Evolutionary conservation across 306 rosid genomes (phyloP).

Genomic region (Elaeagnus macrophylla): DNA sequence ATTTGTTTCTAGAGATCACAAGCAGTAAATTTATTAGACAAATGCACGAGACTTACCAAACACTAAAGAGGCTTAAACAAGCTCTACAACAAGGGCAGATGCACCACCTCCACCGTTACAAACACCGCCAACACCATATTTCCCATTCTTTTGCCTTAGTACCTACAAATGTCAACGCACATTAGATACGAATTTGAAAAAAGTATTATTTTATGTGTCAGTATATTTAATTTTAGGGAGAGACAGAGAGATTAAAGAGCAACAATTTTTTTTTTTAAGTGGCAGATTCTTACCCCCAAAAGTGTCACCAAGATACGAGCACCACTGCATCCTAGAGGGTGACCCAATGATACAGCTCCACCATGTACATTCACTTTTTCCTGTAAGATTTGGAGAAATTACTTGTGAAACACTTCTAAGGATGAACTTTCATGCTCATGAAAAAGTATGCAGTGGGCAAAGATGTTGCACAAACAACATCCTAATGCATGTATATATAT

Average conservation of each 20-base stretch:
- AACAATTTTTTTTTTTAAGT: neutral
- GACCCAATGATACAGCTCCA: slow-evolving; percentile 94
- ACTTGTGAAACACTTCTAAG: slow-evolving; percentile 5
- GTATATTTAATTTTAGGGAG: neutral
- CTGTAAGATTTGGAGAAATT: slow-evolving; percentile 25
- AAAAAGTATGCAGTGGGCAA: neutral
- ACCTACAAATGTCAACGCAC: slow-evolving; percentile 35
- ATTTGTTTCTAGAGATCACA: no score
- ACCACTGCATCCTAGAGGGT: slow-evolving; percentile 99
- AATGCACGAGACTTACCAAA: neutral
- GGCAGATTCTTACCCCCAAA: slow-evolving; percentile 54
- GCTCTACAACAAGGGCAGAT: slow-evolving; percentile 95
- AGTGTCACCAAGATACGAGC: slow-evolving; percentile 96
- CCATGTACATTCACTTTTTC: slow-evolving; percentile 84
- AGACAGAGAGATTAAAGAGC: neutral
- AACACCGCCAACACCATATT: slow-evolving; percentile 87
- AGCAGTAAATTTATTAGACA: no score
- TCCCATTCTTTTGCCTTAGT: slow-evolving; percentile 76
- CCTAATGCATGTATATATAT: no score
- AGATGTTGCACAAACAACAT: neutral
- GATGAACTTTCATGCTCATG: neutral
- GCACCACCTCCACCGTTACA: slow-evolving; percentile 99
- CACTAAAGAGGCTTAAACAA: slow-evolving; percentile 31
- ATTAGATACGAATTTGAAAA: slow-evolving; percentile 2
- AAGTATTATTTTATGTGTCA: neutral